Percentiles rank a stretch among this genome's conserved stretches.
phyloP scores from a whole-genome alignment of 805 yeast species.

The Cyberlindnera euphorbiae region DNA sequence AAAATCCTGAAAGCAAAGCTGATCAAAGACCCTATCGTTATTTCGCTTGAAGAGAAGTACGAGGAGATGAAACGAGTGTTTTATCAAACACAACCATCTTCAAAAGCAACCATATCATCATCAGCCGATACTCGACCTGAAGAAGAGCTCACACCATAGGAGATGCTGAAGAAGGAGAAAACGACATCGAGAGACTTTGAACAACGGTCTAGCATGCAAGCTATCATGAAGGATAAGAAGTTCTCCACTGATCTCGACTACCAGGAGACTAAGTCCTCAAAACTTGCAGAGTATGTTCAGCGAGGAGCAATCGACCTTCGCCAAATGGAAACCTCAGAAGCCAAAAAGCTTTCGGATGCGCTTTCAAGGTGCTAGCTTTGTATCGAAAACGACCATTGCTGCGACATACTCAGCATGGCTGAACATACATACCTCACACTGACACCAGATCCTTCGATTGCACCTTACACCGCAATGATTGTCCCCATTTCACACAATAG shows the following conservation, averaged over 20 bases:
- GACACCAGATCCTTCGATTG: conserved; percentile 37
- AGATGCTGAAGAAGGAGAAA: conserved; percentile 33
- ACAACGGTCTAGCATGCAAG: conserved; percentile 26
- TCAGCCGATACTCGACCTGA: conserved; percentile 1
- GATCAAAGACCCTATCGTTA: conserved; percentile 19
- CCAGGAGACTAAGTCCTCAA: conserved; percentile 37
- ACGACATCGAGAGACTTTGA: conserved; percentile 12
- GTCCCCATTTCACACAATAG: conserved; percentile 37
- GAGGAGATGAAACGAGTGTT: conserved; percentile 13
- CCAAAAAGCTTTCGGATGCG: conserved; percentile 26
- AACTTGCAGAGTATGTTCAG: conserved; percentile 30
- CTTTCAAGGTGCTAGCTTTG: conserved; percentile 36
- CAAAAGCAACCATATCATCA: not conserved
- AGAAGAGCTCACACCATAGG: conserved; percentile 32
- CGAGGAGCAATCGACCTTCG: conserved; percentile 28
- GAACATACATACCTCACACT: conserved; percentile 33
- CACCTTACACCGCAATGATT: conserved; percentile 32
- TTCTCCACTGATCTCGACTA: conserved; percentile 38
- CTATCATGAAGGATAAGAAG: conserved; percentile 33
- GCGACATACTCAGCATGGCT: conserved; percentile 33
- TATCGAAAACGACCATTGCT: conserved; percentile 25
- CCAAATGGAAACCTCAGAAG: conserved; percentile 25
- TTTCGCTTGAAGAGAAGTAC: conserved; percentile 22
- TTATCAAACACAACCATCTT: conserved; percentile 1
- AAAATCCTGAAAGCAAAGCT: conserved; percentile 32